A percentile compares a stretch with the other conserved stretches of the same genome.
Conservation (phyloP, 768 basidiomycete species). For the Termitomyces sp. region DNA sequence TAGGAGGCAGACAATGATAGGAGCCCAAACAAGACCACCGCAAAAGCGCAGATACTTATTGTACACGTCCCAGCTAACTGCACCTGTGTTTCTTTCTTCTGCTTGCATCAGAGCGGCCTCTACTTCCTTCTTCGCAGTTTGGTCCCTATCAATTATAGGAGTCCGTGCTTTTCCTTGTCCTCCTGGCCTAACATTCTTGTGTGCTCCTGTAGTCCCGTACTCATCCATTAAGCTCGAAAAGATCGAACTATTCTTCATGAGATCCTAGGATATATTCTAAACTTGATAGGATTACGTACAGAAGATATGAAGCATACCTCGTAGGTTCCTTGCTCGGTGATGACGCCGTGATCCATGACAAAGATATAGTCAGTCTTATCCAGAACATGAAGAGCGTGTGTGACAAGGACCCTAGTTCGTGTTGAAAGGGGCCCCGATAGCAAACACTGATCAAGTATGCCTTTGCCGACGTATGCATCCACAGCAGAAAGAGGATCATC, state of each 20-base stretch:
- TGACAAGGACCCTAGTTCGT: conserved; percentile 58
- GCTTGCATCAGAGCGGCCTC: conserved; percentile 37
- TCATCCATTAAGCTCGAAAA: conserved; percentile 52
- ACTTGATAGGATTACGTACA: not conserved
- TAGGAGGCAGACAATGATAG: conserved; percentile 38
- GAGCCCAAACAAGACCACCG: conserved; percentile 44
- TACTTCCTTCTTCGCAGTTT: conserved; percentile 20
- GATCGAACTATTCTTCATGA: conserved; percentile 34
- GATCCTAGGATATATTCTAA: conserved; percentile 24
- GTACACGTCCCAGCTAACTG: conserved; percentile 45
- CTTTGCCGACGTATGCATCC: conserved; percentile 70
- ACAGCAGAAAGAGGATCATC: conserved; percentile 82
- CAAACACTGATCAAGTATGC: conserved; percentile 58
- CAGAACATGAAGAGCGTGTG: conserved; percentile 52
- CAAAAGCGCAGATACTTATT: conserved; percentile 38
- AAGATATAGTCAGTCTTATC: conserved; percentile 60
- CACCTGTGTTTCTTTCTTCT: conserved; percentile 53
- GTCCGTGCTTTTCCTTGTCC: conserved; percentile 5
- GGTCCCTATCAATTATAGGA: conserved; percentile 1
- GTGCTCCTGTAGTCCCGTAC: conserved; percentile 37
- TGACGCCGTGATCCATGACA: conserved; percentile 51
- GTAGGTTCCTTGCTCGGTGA: conserved; percentile 61
- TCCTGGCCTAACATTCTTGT: conserved; percentile 23
- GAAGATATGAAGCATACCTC: conserved; percentile 23
- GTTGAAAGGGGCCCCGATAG: conserved; percentile 43